A percentile compares a stretch with the other conserved stretches of the same genome.
Evolutionary conservation across 306 rosid genomes (phyloP).

Genomic region (Benincasa hispida): DNA sequence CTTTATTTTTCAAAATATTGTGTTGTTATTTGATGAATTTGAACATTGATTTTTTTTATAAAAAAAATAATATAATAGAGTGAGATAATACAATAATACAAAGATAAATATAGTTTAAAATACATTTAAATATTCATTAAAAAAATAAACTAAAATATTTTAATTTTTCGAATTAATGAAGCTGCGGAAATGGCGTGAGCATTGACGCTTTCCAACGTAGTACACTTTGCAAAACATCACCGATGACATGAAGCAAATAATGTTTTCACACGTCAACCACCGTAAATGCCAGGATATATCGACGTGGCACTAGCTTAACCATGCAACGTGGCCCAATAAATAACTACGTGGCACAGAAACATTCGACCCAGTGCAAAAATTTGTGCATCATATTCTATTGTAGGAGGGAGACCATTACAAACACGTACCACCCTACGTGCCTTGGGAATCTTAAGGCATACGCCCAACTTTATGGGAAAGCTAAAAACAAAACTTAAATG

Average conservation of each 20-base stretch:
- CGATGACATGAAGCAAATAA: neutral
- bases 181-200: neutral
- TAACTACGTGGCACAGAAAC: neutral
- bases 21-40: no score
- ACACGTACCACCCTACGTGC: conserved; percentile 6
- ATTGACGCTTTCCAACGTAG: neutral
- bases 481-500: neutral
- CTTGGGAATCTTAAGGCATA: neutral
- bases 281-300: neutral
- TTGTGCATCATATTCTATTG: neutral
- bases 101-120: no score
- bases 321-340: neutral
- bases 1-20: no score
- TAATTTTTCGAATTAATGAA: neutral
- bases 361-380: neutral
- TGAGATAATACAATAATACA: no score
- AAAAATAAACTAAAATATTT: no score
- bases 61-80: no score
- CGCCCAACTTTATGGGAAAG: neutral
- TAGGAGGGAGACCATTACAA: neutral
- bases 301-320: neutral
- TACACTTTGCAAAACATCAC: neutral
- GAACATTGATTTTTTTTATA: no score
- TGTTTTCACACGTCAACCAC: neutral
- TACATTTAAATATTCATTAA: no score